Evolutionary conservation across 1,139 yeast species (phyloP).

Genomic region (Pichia cactophila): DNA sequence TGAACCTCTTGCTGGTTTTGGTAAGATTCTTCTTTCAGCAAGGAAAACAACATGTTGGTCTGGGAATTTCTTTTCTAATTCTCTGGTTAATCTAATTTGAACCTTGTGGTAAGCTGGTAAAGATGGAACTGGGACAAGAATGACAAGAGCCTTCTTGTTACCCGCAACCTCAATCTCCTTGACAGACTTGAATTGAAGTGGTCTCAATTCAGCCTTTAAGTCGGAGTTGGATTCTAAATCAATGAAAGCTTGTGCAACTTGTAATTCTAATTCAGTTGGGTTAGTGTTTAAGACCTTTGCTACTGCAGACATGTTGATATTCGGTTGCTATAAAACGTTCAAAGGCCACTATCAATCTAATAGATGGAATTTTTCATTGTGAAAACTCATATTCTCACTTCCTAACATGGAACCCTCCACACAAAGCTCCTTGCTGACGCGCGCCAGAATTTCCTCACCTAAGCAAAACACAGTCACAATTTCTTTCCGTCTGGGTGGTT

Average conservation of each 20-base stretch:
- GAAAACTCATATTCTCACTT: neutral
- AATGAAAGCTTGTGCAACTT: conserved; percentile 97
- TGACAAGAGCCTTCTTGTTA: conserved; percentile 98
- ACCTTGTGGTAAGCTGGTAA: conserved; percentile 93
- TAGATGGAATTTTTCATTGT: neutral
- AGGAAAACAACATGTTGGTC: conserved; percentile 99
- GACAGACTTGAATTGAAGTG: conserved; percentile 97
- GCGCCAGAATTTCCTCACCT: neutral
- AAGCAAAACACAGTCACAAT: neutral
- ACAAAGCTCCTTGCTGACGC: neutral
- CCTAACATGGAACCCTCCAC: neutral
- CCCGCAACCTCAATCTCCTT: conserved; percentile 97
- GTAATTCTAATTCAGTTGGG: conserved; percentile 98
- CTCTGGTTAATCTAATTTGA: conserved; percentile 96
- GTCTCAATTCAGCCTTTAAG: conserved; percentile 96
- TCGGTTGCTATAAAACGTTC: conserved; percentile 2
- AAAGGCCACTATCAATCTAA: neutral
- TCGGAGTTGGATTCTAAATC: conserved; percentile 97
- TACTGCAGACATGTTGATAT: conserved; percentile 76
- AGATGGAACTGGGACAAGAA: conserved; percentile 97
- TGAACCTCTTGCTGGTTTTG: conserved; percentile 89
- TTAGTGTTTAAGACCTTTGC: conserved; percentile 86
- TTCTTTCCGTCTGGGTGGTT: no score
- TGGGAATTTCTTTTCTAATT: conserved; percentile 99
- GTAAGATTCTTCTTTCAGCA: conserved; percentile 99